A percentile compares a stretch with the other conserved stretches of the same genome.
Evolutionary conservation across 352 stramenopile genomes (phyloP).

Genomic region (Pythium aphanidermatum): DNA sequence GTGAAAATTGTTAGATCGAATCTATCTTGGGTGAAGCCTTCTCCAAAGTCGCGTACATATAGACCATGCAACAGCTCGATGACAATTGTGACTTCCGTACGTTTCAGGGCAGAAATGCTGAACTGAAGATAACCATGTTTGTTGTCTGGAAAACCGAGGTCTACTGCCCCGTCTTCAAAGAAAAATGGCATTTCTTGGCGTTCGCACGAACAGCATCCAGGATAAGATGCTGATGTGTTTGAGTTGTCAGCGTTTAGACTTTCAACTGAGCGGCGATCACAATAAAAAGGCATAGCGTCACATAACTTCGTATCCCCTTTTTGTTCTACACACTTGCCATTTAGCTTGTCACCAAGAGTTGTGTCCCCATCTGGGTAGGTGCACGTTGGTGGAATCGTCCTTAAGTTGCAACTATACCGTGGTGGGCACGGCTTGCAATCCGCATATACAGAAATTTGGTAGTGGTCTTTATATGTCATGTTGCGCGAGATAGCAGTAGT

Average conservation of each 20-base stretch:
- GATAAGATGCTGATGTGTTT: constrained; percentile 12
- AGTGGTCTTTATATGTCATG: constrained; percentile 95
- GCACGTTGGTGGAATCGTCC: constrained; percentile 38
- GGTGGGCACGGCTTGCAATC: constrained; percentile 94
- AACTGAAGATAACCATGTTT: constrained; percentile 94
- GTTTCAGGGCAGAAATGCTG: constrained; percentile 72
- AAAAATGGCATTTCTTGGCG: constrained; percentile 85
- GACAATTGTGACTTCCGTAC: constrained; percentile 84
- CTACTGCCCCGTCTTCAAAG: constrained; percentile 59
- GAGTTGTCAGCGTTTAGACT: constrained; percentile 21
- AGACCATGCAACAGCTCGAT: constrained; percentile 92
- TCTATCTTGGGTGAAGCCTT: constrained; percentile 64
- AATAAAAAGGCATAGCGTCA: constrained; percentile 62
- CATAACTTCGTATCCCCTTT: constrained; percentile 38
- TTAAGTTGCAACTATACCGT: constrained; percentile 85
- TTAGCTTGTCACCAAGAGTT: constrained; percentile 31
- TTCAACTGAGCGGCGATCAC: constrained; percentile 26
- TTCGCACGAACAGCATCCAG: constrained; percentile 88
- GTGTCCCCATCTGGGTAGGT: constrained; percentile 59
- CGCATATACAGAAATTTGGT: constrained; percentile 91
- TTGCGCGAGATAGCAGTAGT: constrained; percentile 86
- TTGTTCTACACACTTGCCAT: constrained; percentile 37
- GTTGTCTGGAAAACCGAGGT: constrained; percentile 91
- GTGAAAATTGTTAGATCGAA: constrained; percentile 89
- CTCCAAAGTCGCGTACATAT: constrained; percentile 90